Evolutionary conservation across 495 filamentous ascomycete genomes (phyloP), one percentile per base, ranked within the genome.

Genomic region (Lasiosphaeria hispida): DNA sequence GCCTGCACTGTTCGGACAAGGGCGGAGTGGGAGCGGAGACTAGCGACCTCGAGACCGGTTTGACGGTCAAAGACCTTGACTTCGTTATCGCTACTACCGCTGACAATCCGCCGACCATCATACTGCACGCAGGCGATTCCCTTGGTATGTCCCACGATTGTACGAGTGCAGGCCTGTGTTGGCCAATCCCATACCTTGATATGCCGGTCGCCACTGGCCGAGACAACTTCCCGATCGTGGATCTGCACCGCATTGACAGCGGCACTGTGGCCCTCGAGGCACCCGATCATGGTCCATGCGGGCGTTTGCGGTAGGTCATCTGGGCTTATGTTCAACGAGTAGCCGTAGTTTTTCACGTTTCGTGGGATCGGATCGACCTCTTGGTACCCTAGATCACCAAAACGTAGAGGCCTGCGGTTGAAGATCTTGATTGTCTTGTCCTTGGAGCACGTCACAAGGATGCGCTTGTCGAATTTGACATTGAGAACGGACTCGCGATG

Each of bases 41-140:
- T 92, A 11, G 92, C 92, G 8, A 97, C 89, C 69, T 97, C 92
- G 5, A 91, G 86, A 17, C 87, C 87, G 0, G 91, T 89, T 47
- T 82, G 78, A 36, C 88, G 82, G 69, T 97, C 94, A 65, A 93
- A 99, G 38, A 99, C 91, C 47, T 94, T 90, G 34, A 97, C 91
- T 10, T 91, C 91, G 63, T 94, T 88, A 69, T 99, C 94, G 64
- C 91, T 96, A 71, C 92, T 96, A 2, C 94, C 94, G 61, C 88
- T 95, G 44, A 99, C 90, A 52, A 99, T 96, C 3, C 93, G 84
- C n/a, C 88, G 86, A n/a, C 90, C 92, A 70, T 99, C 94, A 63
- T 90, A 96, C 71, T 97, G 92, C 15, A 99, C 90, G 72, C 94
- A 99, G 13, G 94, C 94, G 66, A 99, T 97, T 14, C 94, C 94